These are phyloP conservation scores for Eimeria necatrix DNA, from an alignment of 169 alveolate species.

Conservation along the genomic window DNA sequence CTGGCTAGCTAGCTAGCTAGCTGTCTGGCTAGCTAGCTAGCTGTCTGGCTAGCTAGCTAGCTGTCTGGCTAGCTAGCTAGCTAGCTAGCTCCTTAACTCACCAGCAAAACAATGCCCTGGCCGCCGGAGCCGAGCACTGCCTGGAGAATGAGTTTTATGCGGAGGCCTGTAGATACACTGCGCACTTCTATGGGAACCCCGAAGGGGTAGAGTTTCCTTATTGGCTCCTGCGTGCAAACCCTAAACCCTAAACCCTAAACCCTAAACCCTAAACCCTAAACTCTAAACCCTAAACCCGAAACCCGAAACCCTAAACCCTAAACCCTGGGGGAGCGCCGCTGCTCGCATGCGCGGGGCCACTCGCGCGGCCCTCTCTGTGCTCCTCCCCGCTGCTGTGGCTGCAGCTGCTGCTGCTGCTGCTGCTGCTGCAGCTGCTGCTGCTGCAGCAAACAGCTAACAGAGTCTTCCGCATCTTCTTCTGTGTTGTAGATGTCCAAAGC, in stretches of 20 bases:
- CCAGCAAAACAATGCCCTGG: slow-evolving; percentile 62
- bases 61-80: not conserved
- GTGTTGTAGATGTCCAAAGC: too few relatives aligned
- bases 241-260: not conserved
- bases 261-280: not conserved
- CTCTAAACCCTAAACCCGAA: too few relatives aligned
- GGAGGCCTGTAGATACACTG: not conserved
- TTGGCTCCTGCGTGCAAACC: not conserved
- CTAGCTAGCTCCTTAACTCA: not conserved
- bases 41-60: too few relatives aligned
- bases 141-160: not conserved
- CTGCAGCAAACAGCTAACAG: too few relatives aligned
- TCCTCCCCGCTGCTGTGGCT: too few relatives aligned
- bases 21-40: too few relatives aligned
- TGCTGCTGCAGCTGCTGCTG: too few relatives aligned
- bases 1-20: not conserved
- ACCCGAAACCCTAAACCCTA: not conserved
- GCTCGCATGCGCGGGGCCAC: too few relatives aligned
- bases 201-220: slow-evolving; percentile 21
- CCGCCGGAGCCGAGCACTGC: slow-evolving; percentile 64
- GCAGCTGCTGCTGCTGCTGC: too few relatives aligned
- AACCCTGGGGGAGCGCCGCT: too few relatives aligned
- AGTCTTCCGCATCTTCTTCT: too few relatives aligned
- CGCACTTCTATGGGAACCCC: slow-evolving; percentile 37
- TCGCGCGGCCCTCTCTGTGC: too few relatives aligned